Percentiles rank a stretch among this genome's conserved stretches.
phyloP scores from a whole-genome alignment of 805 yeast species.

The Suhomyces kilbournensis region DNA sequence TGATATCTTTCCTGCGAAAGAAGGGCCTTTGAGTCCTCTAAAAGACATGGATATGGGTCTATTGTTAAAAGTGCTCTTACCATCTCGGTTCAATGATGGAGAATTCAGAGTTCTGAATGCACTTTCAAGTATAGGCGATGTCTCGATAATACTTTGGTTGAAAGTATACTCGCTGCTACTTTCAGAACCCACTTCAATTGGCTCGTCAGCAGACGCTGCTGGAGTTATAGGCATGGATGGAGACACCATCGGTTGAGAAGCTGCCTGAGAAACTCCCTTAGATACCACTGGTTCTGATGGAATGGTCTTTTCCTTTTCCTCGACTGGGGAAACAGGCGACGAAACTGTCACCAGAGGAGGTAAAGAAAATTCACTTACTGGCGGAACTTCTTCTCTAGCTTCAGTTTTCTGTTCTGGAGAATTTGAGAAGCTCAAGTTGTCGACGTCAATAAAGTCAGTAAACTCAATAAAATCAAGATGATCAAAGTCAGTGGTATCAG shows the following conservation, averaged over 20 bases:
- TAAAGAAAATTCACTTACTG: neutral
- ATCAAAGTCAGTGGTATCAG: neutral
- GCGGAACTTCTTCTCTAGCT: neutral
- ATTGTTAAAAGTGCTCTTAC: slow-evolving; percentile 12
- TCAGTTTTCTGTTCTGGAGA: slow-evolving; percentile 15
- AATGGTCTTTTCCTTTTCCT: neutral
- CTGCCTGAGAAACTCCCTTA: neutral
- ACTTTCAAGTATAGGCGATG: slow-evolving; percentile 20
- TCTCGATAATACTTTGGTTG: slow-evolving; percentile 7
- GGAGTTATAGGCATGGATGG: neutral
- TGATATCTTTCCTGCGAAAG: slow-evolving; percentile 40
- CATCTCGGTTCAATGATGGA: slow-evolving; percentile 5
- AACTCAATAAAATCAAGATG: slow-evolving; percentile 38
- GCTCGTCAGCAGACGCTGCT: neutral
- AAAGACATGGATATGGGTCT: slow-evolving; percentile 54
- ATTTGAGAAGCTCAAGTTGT: slow-evolving; percentile 29
- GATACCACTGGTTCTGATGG: neutral
- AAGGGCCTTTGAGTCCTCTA: slow-evolving; percentile 60
- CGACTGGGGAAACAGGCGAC: slow-evolving; percentile 2
- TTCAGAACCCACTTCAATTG: neutral
- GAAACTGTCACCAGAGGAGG: neutral
- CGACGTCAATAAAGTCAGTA: slow-evolving; percentile 39
- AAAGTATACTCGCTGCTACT: neutral
- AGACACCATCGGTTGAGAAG: neutral
- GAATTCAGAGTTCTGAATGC: slow-evolving; percentile 11